These are phyloP conservation scores for Boechera divaricarpa DNA, from an alignment of 345 rosid species.

Conservation along the genomic window DNA sequence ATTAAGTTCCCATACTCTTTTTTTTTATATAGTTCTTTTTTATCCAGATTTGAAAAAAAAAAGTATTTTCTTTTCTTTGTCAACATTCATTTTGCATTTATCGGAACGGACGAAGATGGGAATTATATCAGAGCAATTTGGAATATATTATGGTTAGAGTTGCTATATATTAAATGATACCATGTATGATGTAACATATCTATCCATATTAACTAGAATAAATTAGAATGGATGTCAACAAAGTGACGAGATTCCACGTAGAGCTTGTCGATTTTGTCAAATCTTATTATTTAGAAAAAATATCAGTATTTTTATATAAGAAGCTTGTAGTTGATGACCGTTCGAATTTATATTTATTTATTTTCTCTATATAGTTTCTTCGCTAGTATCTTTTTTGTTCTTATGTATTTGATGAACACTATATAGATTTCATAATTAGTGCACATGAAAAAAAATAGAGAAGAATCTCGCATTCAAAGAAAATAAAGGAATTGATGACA, in stretches of 20 bases:
- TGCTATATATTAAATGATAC: constrained; percentile 9
- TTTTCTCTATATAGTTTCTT: not conserved
- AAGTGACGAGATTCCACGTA: constrained; percentile 46
- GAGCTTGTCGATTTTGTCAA: constrained; percentile 35
- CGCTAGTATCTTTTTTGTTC: constrained; percentile 1
- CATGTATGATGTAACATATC: constrained; percentile 39
- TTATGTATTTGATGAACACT: not conserved
- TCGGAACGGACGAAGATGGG: constrained; percentile 38
- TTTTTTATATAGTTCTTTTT: not conserved
- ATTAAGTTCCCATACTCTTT: not conserved
- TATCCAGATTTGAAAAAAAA: not conserved
- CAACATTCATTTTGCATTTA: constrained; percentile 31
- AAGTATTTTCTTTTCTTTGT: not conserved
- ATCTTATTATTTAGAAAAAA: not conserved
- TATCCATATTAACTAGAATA: constrained; percentile 36
- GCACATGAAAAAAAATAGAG: constrained; percentile 36
- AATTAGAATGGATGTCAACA: constrained; percentile 32
- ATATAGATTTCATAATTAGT: constrained; percentile 28
- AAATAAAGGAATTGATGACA: not conserved
- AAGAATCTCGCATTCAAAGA: constrained; percentile 27
- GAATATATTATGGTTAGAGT: constrained; percentile 32
- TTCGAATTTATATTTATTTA: constrained; percentile 5
- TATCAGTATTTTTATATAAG: not conserved
- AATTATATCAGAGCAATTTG: constrained; percentile 39
- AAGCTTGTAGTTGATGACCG: constrained; percentile 33